These are phyloP conservation scores for Chrysophaeum taylorii DNA, from an alignment of 352 stramenopile species.

Conservation along the genomic window DNA sequence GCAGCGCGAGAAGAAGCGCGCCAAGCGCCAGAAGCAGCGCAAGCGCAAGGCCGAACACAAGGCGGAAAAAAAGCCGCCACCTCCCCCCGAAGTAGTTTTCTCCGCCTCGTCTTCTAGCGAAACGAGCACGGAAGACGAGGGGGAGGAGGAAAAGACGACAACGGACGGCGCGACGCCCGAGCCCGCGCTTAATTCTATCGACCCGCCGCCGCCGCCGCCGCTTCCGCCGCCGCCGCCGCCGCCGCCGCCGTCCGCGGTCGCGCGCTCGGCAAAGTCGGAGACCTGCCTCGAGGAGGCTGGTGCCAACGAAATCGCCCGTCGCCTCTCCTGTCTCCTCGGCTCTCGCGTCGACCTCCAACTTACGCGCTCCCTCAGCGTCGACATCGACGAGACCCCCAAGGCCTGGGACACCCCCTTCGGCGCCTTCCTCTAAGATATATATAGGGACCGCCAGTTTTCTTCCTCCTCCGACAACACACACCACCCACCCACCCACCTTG, in stretches of 20 bases:
- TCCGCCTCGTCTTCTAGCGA: too few species aligned
- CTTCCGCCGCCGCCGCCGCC: background rate
- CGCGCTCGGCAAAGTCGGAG: too few species aligned
- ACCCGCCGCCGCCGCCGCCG: background rate
- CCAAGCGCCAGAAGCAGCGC: slow-evolving; percentile 11
- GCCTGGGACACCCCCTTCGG: slow-evolving; percentile 6
- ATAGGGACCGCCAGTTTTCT: too few species aligned
- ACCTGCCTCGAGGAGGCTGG: background rate
- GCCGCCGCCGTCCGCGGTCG: background rate
- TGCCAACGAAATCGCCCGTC: background rate
- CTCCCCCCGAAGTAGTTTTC: too few species aligned
- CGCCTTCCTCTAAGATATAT: background rate
- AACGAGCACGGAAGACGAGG: background rate
- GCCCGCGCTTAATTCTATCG: background rate
- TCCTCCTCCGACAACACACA: too few species aligned
- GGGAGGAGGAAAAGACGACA: background rate
- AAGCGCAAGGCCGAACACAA: background rate
- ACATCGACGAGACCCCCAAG: background rate
- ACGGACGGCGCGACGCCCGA: background rate
- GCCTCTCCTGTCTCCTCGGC: slow-evolving; percentile 7
- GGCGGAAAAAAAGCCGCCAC: background rate
- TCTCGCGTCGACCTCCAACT: background rate
- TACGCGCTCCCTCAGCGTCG: background rate
- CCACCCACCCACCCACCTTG: too few species aligned
- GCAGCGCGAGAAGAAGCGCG: slow-evolving; percentile 6